A percentile compares a stretch with the other conserved stretches of the same genome.
Evolutionary conservation across 1,284 basidiomycete genomes (phyloP).

Genomic region (Ustanciosporium gigantosporum): DNA sequence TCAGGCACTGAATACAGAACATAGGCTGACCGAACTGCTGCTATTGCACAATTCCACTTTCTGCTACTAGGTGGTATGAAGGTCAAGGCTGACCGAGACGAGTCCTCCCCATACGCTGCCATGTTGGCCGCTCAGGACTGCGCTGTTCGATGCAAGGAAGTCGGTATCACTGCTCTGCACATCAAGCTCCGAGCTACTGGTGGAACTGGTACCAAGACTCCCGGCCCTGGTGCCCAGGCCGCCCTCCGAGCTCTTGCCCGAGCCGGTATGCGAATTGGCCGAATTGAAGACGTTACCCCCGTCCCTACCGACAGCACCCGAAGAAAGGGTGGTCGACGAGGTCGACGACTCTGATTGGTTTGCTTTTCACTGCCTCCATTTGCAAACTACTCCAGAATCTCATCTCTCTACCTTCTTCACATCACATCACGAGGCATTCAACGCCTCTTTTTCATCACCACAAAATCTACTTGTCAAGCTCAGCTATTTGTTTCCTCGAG

Average conservation of each 20-base stretch:
- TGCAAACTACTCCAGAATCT: neutral
- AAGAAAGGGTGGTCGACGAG: slow-evolving; percentile 99
- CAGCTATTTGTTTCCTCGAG: too few species aligned
- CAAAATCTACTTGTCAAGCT: too few species aligned
- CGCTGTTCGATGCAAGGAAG: slow-evolving; percentile 93
- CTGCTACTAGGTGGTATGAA: too few species aligned
- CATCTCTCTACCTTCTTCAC: neutral
- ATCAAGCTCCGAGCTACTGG: slow-evolving; percentile 98
- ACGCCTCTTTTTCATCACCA: too few species aligned
- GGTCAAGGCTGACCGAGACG: slow-evolving; percentile 99
- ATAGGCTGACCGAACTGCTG: too few species aligned
- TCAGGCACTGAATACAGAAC: slow-evolving; percentile 2
- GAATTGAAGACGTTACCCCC: slow-evolving; percentile 90
- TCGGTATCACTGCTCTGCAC: slow-evolving; percentile 96
- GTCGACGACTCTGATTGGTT: slow-evolving; percentile 80
- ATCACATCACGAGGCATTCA: too few species aligned
- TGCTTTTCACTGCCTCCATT: neutral
- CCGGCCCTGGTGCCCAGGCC: slow-evolving; percentile 95
- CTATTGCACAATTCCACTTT: too few species aligned
- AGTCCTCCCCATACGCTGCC: slow-evolving; percentile 98
- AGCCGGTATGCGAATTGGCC: slow-evolving; percentile 96
- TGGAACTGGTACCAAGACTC: slow-evolving; percentile 98
- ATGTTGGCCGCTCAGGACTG: slow-evolving; percentile 99
- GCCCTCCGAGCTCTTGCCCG: slow-evolving; percentile 97
- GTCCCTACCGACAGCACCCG: slow-evolving; percentile 96